phyloP scores from a whole-genome alignment of 495 filamentous ascomycete genomes.

The Pyrenopolyporus hunteri region DNA sequence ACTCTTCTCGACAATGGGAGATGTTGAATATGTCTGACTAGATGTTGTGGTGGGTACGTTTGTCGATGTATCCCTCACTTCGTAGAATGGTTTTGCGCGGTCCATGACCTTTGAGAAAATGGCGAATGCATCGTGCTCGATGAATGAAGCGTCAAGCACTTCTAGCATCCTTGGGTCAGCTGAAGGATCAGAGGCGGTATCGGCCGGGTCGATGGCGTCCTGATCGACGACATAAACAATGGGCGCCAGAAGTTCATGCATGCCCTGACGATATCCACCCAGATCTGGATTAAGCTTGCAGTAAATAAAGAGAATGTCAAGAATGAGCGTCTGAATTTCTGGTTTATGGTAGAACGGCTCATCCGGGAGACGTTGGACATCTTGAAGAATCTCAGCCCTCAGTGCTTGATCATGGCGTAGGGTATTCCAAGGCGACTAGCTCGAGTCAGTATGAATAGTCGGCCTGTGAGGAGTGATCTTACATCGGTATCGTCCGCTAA shows the following conservation, averaged over 20 bases:
- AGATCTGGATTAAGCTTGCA: slow-evolving; percentile 89
- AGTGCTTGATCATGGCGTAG: slow-evolving; percentile 83
- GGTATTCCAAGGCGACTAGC: slow-evolving; percentile 86
- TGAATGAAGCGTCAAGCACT: slow-evolving; percentile 69
- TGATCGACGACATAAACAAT: slow-evolving; percentile 86
- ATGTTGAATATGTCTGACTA: slow-evolving; percentile 44
- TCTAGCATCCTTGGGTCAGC: slow-evolving; percentile 61
- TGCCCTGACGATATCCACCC: slow-evolving; percentile 89
- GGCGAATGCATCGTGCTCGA: slow-evolving; percentile 91
- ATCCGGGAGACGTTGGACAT: slow-evolving; percentile 93
- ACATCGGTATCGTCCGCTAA: slow-evolving; percentile 85
- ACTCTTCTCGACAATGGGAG: slow-evolving; percentile 84
- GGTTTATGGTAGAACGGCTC: slow-evolving; percentile 86
- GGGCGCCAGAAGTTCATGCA: slow-evolving; percentile 94
- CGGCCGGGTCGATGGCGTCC: slow-evolving; percentile 67
- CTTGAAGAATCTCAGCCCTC: slow-evolving; percentile 90
- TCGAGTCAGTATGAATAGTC: slow-evolving; percentile 14
- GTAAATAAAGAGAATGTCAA: slow-evolving; percentile 91
- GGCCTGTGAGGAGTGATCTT: slow-evolving; percentile 41
- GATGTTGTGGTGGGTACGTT: slow-evolving; percentile 15
- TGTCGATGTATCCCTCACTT: slow-evolving; percentile 53
- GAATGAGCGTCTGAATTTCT: slow-evolving; percentile 77
- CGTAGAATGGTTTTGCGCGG: slow-evolving; percentile 84
- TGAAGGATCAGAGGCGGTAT: slow-evolving; percentile 27
- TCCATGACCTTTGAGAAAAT: slow-evolving; percentile 89